These are phyloP conservation scores for Debaryomyces sp. DNA, from an alignment of 1,139 yeast genomes.

Conservation along the genomic window DNA sequence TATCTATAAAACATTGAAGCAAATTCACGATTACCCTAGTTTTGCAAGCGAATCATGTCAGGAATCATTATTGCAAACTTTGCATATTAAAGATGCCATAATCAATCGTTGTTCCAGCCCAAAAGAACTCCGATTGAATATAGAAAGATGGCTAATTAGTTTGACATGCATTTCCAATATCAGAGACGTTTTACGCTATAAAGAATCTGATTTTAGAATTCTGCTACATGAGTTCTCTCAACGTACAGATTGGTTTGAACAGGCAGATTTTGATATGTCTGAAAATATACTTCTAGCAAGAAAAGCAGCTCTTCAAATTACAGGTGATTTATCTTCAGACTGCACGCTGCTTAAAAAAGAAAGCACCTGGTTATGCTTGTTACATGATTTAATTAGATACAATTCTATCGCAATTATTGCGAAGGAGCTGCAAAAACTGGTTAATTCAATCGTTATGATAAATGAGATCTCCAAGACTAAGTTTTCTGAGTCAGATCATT, in stretches of 20 bases:
- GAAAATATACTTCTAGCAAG: constrained; percentile 48
- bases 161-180: constrained; percentile 36
- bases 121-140: constrained; percentile 18
- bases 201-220: constrained; percentile 3
- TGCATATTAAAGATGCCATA: constrained; percentile 16
- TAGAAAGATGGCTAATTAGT: constrained; percentile 35
- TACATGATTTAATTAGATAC: constrained; percentile 45
- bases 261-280: constrained; percentile 32
- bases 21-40: constrained; percentile 34
- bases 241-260: constrained; percentile 41
- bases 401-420: constrained; percentile 39
- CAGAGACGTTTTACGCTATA: constrained; percentile 18
- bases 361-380: constrained; percentile 28
- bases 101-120: constrained; percentile 12
- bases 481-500: constrained; percentile 12
- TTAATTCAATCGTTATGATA: constrained; percentile 52
- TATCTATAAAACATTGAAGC: constrained; percentile 51
- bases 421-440: constrained; percentile 47
- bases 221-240: constrained; percentile 12
- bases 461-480: constrained; percentile 34
- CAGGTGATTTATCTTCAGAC: constrained; percentile 15
- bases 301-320: constrained; percentile 33
- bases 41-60: constrained; percentile 17
- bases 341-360: constrained; percentile 4
- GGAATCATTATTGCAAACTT: constrained; percentile 20